phyloP scores from a whole-genome alignment of 1,139 yeast species.

The Suhomyces yuchorum region DNA sequence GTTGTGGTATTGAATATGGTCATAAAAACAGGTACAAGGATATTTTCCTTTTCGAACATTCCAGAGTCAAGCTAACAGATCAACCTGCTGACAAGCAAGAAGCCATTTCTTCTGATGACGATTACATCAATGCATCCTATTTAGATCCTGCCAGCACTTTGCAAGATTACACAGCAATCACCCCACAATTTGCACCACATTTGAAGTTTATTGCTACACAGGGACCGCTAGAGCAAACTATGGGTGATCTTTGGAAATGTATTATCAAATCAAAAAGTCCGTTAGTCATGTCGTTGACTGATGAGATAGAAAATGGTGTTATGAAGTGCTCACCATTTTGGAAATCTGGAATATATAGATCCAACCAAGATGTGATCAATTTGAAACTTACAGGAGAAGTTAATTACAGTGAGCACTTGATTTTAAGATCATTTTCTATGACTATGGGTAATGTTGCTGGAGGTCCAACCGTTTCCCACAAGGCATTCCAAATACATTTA shows the following conservation, averaged over 20 bases:
- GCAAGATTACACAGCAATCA: slow-evolving; percentile 13
- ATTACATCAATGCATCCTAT: slow-evolving; percentile 39
- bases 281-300: slow-evolving; percentile 51
- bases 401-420: slow-evolving; percentile 20
- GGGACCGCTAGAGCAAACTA: slow-evolving; percentile 77
- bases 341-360: slow-evolving; percentile 47
- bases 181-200: slow-evolving; percentile 14
- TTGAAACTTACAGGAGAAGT: slow-evolving; percentile 28
- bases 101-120: slow-evolving; percentile 19
- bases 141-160: slow-evolving; percentile 24
- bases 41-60: slow-evolving; percentile 79
- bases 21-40: slow-evolving; percentile 78
- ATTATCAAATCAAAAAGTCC: slow-evolving; percentile 47
- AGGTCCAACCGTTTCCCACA: slow-evolving; percentile 20
- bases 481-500: slow-evolving; percentile 51
- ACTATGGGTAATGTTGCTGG: slow-evolving; percentile 24
- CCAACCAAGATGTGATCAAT: slow-evolving; percentile 36
- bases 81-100: not conserved
- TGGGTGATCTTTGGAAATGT: slow-evolving; percentile 82
- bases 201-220: slow-evolving; percentile 76
- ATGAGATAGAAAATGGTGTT: slow-evolving; percentile 54
- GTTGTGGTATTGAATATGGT: slow-evolving; percentile 71
- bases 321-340: slow-evolving; percentile 60
- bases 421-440: slow-evolving; percentile 41
- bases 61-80: slow-evolving; percentile 58